Base-by-base conservation (phyloP, 257 asterid genomes). In the Catharanthus roseus region DNA sequence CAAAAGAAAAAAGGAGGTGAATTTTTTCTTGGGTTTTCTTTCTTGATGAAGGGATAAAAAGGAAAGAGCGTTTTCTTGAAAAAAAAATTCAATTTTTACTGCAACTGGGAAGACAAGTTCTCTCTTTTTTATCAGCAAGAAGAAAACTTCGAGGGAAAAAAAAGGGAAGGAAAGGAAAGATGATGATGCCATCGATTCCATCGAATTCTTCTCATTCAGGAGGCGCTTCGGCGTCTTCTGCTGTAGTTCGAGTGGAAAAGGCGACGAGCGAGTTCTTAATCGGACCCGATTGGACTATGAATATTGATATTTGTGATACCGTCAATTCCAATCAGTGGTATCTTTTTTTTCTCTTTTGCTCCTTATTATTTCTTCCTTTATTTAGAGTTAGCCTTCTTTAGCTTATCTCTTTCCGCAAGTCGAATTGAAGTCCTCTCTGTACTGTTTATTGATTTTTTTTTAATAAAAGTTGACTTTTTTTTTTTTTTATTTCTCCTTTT, bases 221-320 rank as follows among this genome's bases (percentile, higher is more conserved):
- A 11, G 21, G n/a, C 18, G 72, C 72, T 26, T 80, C 96, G 6
- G 71, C 88, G 10, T 83, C 91, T 6, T 83, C 96, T 44, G 93
- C 89, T 44, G 58, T 87, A 61, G 82, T 80, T 60, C 78, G 96
- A 68, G 99, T 91, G 45, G 99, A 93, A 75, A 93, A 93, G 74
- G 97, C 99, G 11, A 93, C 97, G 26, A 93, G 97, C 95, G 99
- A 93, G 83, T 91, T 93, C 85, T 82, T 93, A 85, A 89, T 79
- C 79, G 93, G 90, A 10, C 99, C 97, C 76, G 99, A 93, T 85
- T 93, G 99, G 99, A 85, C 97, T 26, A 80, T 93, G 73, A 93
- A 91, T 75, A 86, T 93, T 49, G 99, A 91, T 80, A 91, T 93
- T 58, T 93, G 97, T 56, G 97, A 93, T 79, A 73, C 84, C 64